Evolutionary conservation across 139 green algal species (phyloP).

Genomic region (Chlamydomonas incerta): DNA sequence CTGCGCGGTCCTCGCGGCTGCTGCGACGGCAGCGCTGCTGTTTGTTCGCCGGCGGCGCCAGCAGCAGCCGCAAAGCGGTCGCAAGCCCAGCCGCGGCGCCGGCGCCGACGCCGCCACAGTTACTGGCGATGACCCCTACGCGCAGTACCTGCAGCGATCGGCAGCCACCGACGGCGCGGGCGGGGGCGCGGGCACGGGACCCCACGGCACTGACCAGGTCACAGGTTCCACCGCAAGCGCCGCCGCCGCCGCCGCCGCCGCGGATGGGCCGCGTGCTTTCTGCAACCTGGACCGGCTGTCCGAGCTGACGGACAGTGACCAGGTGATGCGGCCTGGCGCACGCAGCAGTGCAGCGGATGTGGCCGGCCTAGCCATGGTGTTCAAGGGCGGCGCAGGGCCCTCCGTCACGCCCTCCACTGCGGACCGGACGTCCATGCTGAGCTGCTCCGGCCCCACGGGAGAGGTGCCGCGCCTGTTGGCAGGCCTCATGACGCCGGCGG

Average conservation of each 20-base stretch:
- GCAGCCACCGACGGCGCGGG: background rate
- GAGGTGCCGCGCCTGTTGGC: no score
- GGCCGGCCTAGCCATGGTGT: background rate
- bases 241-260: background rate
- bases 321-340: conserved; percentile 12
- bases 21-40: background rate
- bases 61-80: background rate
- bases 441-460: no score
- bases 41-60: background rate
- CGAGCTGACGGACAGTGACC: conserved; percentile 29
- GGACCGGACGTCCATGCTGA: no score
- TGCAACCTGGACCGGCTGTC: background rate
- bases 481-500: no score
- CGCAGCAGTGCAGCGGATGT: background rate
- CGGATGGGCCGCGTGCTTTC: background rate
- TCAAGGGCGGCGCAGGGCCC: background rate
- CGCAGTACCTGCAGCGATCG: background rate
- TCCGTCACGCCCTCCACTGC: background rate
- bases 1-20: background rate
- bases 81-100: background rate
- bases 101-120: no score
- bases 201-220: no score
- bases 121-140: background rate
- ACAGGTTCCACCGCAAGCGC: no score
- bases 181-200: no score